Percentiles rank a stretch among this genome's conserved stretches.
Conservation (phyloP, 257 asterid genomes). For the Fraxinus anomala region DNA sequence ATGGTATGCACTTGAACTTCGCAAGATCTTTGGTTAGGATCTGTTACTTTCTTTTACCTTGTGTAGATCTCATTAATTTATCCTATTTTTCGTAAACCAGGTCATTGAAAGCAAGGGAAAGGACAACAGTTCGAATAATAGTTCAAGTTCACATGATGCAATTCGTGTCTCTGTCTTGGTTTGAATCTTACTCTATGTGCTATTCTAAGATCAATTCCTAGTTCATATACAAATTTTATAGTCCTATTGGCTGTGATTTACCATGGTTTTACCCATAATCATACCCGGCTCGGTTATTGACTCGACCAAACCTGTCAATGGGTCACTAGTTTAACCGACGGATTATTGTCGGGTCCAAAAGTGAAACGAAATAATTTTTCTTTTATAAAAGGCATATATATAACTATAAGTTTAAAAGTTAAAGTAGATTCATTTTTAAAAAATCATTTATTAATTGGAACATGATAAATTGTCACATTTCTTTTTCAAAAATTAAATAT, state of each 20-base stretch:
- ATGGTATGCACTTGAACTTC: constrained; percentile 59
- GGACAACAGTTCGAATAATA: constrained; percentile 36
- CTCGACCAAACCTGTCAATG: too few relatives aligned
- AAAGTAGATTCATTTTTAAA: too few relatives aligned
- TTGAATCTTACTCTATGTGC: constrained; percentile 30
- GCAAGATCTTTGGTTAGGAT: constrained; percentile 22
- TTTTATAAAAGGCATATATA: too few relatives aligned
- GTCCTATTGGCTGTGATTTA: background rate
- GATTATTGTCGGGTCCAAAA: too few relatives aligned
- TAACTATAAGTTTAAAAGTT: too few relatives aligned
- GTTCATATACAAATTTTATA: constrained; percentile 3
- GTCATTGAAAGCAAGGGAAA: constrained; percentile 93
- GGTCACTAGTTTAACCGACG: too few relatives aligned
- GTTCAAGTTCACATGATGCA: constrained; percentile 68
- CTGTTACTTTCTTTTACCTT: constrained; percentile 21
- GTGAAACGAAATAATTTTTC: too few relatives aligned
- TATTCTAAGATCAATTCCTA: constrained; percentile 6
- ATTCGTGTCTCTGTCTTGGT: constrained; percentile 98
- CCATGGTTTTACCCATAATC: background rate
- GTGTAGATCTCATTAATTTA: constrained; percentile 15
- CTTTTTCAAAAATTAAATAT: too few relatives aligned
- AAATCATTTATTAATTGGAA: too few relatives aligned
- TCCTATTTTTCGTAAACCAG: constrained; percentile 41
- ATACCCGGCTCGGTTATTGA: too few relatives aligned
- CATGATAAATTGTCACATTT: too few relatives aligned